These are phyloP conservation scores for Fusarium devonianum DNA, from an alignment of 2,329 filamentous ascomycete genomes.

Conservation along the genomic window DNA sequence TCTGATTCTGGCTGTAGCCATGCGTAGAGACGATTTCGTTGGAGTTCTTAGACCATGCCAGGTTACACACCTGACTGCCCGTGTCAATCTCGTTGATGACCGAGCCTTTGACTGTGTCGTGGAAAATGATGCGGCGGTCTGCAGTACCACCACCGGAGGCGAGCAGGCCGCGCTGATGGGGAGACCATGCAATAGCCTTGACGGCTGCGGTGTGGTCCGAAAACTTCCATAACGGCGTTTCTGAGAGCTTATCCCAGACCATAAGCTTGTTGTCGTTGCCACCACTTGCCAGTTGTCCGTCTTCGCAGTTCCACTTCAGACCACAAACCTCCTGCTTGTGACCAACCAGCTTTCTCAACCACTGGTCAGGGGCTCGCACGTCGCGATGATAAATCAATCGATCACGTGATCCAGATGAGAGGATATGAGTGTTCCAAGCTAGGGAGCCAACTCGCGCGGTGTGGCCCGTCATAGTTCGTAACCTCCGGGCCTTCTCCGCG, in stretches of 20 bases:
- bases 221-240: conserved; percentile 92
- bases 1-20: conserved; percentile 97
- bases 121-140: conserved; percentile 96
- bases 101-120: conserved; percentile 88
- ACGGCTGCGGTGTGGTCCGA: conserved; percentile 94
- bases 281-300: conserved; percentile 91
- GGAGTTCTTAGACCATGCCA: conserved; percentile 96
- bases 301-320: conserved; percentile 95
- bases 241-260: conserved; percentile 97
- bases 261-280: conserved; percentile 99
- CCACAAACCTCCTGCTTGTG: conserved; percentile 99
- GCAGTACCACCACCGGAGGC: conserved; percentile 95
- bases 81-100: conserved; percentile 91
- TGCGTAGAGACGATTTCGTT: conserved; percentile 98
- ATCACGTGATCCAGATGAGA: conserved; percentile 94
- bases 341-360: conserved; percentile 83
- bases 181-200: conserved; percentile 97
- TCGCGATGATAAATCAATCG: conserved; percentile 94
- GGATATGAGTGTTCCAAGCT: conserved; percentile 97
- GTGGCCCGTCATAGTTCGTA: conserved; percentile 97
- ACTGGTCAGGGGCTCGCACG: conserved; percentile 91
- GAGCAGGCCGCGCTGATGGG: conserved; percentile 92
- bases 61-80: conserved; percentile 97
- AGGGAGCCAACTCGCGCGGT: conserved; percentile 90
- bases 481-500: conserved; percentile 80